Evolutionary conservation across 2,329 filamentous ascomycete genomes (phyloP).

Genomic region (Plectosphaerella sp.): DNA sequence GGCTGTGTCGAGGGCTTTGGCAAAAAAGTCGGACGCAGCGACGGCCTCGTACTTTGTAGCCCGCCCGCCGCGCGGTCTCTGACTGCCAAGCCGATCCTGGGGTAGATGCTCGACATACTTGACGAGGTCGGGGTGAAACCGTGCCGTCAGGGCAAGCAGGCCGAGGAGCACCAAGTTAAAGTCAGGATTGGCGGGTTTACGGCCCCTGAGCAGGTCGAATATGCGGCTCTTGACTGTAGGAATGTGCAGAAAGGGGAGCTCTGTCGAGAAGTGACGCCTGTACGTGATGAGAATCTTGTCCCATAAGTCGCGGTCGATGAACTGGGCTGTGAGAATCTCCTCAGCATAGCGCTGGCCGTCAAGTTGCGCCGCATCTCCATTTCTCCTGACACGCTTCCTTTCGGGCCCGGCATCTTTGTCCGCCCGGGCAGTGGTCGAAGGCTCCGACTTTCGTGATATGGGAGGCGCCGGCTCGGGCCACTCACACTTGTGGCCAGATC

Average conservation of each 20-base stretch:
- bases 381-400: slow-evolving; percentile 42
- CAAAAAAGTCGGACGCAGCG: slow-evolving; percentile 61
- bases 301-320: slow-evolving; percentile 64
- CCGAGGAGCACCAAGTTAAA: slow-evolving; percentile 58
- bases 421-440: slow-evolving; percentile 27
- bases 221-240: slow-evolving; percentile 55
- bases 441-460: slow-evolving; percentile 38
- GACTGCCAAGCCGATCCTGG: slow-evolving; percentile 5
- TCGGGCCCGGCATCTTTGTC: slow-evolving; percentile 40
- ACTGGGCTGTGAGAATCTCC: slow-evolving; percentile 56
- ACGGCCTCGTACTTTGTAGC: slow-evolving; percentile 40
- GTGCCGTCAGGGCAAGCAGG: slow-evolving; percentile 64
- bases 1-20: slow-evolving; percentile 49
- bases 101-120: slow-evolving; percentile 43
- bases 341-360: slow-evolving; percentile 39
- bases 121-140: slow-evolving; percentile 60
- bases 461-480: slow-evolving; percentile 49
- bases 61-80: slow-evolving; percentile 21
- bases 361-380: slow-evolving; percentile 35
- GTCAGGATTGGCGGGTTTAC: slow-evolving; percentile 31
- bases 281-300: slow-evolving; percentile 66
- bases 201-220: slow-evolving; percentile 32
- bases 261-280: slow-evolving; percentile 66
- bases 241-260: slow-evolving; percentile 67
- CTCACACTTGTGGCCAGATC: slow-evolving; percentile 66